Base-by-base conservation (phyloP, 2,329 filamentous ascomycete species). In the Pseudopyricularia cyperi region DNA sequence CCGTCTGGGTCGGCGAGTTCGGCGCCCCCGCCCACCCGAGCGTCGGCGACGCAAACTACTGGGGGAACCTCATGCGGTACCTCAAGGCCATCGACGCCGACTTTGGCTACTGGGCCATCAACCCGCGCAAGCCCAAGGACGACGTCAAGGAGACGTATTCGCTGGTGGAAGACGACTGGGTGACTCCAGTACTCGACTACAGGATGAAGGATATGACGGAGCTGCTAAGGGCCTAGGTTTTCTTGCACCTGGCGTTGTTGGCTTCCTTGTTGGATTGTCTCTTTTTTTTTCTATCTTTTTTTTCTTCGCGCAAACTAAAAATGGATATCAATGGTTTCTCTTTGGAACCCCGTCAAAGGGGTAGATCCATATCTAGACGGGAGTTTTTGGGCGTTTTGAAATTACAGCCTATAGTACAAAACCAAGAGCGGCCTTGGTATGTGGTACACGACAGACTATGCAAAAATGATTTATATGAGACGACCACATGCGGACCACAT, bases 81-180 rank as follows among this genome's bases (percentile, higher is more conserved):
- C 68, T 85, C 53, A 72, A 73, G 59, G 64, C 68, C 3, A 64
- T 79, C 50, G 79, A 83, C 58, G 78, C 77, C 9, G 81, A 85
- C 58, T 83, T 82, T 67, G 82, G 77, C 7, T 86, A 85, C 64
- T 86, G 82, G 83, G 82, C 82, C 15, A 62, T 85, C 57, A 85
- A 85, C 65, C 78, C 82, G 37, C 70, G 78, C 47, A 85, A 86
- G 64, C 77, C 80, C 9, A 72, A 72, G 53, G 68, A 74, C 35
- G 72, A 81, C 62, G 71, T 67, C 48, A 69, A 66, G 32, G 82
- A 86, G 68, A 71, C 72, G 12, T 85, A 86, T 61, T 74, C 76
- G 2, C 65, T 86, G 24, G 66, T 85, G 17, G 65, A 73, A 55
- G 80, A 83, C 58, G 79, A 83, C 62, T 86, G 82, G 82, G 60